These are phyloP conservation scores for Nigrograna mackinnonii DNA, from an alignment of 2,329 filamentous ascomycete genomes.

Conservation along the genomic window DNA sequence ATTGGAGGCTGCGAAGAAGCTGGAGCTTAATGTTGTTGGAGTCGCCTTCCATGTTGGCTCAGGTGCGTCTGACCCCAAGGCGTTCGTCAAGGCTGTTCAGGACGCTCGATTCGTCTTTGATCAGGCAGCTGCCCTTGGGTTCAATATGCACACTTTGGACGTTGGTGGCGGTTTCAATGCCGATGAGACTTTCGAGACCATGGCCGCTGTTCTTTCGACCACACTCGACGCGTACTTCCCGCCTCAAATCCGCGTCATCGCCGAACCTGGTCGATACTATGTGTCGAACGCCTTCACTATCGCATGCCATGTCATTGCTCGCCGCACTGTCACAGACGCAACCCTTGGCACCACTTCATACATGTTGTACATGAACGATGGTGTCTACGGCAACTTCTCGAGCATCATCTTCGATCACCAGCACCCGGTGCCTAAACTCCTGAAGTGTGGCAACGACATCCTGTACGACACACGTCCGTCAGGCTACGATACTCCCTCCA, in stretches of 20 bases:
- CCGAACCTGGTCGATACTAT: constrained; percentile 96
- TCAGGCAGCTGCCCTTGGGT: constrained; percentile 76
- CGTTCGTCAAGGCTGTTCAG: constrained; percentile 87
- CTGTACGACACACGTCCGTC: constrained; percentile 53
- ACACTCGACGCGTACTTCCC: constrained; percentile 91
- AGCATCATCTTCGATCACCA: constrained; percentile 99
- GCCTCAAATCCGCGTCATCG: constrained; percentile 80
- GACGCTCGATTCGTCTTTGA: constrained; percentile 91
- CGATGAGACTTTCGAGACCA: constrained; percentile 89
- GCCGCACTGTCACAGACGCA: constrained; percentile 81
- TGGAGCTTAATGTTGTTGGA: constrained; percentile 88
- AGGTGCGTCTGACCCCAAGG: constrained; percentile 88
- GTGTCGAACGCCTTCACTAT: constrained; percentile 92
- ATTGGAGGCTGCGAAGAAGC: constrained; percentile 75
- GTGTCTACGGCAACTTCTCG: constrained; percentile 97
- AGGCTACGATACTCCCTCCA: constrained; percentile 51
- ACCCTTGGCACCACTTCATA: constrained; percentile 70
- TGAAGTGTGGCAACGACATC: constrained; percentile 64
- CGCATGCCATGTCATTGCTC: constrained; percentile 93
- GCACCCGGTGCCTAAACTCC: constrained; percentile 80
- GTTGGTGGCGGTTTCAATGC: constrained; percentile 92
- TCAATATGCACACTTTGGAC: constrained; percentile 83
- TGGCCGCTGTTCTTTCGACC: constrained; percentile 77
- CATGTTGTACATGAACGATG: constrained; percentile 98
- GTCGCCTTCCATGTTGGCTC: constrained; percentile 99